Conservation (phyloP, 352 stramenopile species). For the Phytophthora citricola region DNA sequence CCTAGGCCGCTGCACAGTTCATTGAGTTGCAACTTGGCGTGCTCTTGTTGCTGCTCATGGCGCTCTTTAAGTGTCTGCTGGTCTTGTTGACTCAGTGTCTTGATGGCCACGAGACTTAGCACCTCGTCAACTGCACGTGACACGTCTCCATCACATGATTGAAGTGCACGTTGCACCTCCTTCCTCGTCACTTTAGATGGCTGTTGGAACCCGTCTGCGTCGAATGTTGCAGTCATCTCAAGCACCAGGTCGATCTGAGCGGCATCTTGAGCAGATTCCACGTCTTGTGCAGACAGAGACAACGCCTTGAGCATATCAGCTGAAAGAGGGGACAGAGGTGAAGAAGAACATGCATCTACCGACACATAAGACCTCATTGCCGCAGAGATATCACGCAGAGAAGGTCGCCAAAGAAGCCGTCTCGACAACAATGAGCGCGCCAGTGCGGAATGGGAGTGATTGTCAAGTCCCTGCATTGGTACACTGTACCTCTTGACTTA, state of each 20-base stretch:
- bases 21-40: slow-evolving; percentile 51
- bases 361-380: slow-evolving; percentile 13
- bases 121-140: slow-evolving; percentile 65
- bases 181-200: slow-evolving; percentile 38
- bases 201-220: slow-evolving; percentile 51
- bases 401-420: slow-evolving; percentile 1
- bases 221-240: slow-evolving; percentile 51
- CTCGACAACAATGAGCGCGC: slow-evolving; percentile 10
- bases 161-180: slow-evolving; percentile 46
- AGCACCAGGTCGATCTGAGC: slow-evolving; percentile 56
- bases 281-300: background rate
- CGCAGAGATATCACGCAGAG: slow-evolving; percentile 2
- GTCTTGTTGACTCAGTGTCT: slow-evolving; percentile 49
- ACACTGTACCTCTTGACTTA: too few species aligned
- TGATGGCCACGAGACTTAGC: slow-evolving; percentile 62
- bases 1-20: slow-evolving; percentile 69
- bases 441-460: slow-evolving; percentile 6
- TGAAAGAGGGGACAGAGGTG: slow-evolving; percentile 26
- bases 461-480: too few species aligned
- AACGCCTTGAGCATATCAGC: slow-evolving; percentile 18
- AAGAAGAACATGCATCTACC: background rate
- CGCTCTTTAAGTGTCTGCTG: slow-evolving; percentile 29
- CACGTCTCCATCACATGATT: slow-evolving; percentile 48
- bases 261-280: slow-evolving; percentile 13
- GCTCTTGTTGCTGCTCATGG: slow-evolving; percentile 2